Conservation (phyloP, 495 filamentous ascomycete genomes). For the Neurospora sp. region DNA sequence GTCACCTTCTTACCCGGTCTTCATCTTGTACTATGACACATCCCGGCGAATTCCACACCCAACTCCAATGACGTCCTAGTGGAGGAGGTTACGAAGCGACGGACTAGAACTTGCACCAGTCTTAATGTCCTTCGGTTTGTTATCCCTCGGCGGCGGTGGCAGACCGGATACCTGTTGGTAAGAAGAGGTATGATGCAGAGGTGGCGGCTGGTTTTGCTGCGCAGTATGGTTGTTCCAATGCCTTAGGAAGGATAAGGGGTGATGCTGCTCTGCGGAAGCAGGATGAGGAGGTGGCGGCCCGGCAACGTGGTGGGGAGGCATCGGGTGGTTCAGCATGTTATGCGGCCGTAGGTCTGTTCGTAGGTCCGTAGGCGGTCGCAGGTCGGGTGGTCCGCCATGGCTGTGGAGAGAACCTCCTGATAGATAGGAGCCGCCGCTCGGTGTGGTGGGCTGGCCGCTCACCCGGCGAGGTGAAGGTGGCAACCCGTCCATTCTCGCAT, state of each 20-base stretch:
- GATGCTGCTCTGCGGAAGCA: constrained; percentile 18
- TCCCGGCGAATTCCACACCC: background rate
- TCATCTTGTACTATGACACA: background rate
- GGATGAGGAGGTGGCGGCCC: constrained; percentile 23
- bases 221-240: constrained; percentile 11
- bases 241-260: constrained; percentile 23
- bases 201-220: constrained; percentile 1
- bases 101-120: constrained; percentile 63
- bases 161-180: constrained; percentile 5
- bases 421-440: constrained; percentile 14
- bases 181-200: constrained; percentile 26
- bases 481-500: constrained; percentile 23
- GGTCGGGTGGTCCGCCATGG: constrained; percentile 13
- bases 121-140: constrained; percentile 28
- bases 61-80: constrained; percentile 22
- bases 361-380: background rate
- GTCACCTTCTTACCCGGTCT: constrained; percentile 1
- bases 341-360: constrained; percentile 17
- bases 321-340: constrained; percentile 19
- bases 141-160: background rate
- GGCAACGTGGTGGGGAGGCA: constrained; percentile 6
- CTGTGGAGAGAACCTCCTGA: constrained; percentile 11
- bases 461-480: constrained; percentile 29
- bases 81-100: constrained; percentile 64
- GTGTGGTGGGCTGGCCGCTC: constrained; percentile 18